Evolutionary conservation across 2,329 filamentous ascomycete genomes (phyloP).

Genomic region (Cytospora chrysosperma): DNA sequence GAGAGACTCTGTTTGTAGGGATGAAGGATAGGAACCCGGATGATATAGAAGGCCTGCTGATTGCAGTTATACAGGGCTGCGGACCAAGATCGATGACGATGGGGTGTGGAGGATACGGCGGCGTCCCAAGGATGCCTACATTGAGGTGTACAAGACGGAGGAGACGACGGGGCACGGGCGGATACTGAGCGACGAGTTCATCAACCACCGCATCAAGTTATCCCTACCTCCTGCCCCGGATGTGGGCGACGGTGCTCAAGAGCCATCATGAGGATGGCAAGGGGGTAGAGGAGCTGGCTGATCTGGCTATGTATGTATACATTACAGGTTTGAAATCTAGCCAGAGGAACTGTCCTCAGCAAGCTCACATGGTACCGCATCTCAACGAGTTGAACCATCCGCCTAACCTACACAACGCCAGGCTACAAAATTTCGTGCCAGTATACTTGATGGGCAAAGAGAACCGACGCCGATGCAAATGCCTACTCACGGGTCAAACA

Average conservation of each 20-base stretch:
- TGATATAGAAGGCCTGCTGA: neutral
- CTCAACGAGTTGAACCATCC: slow-evolving; percentile 10
- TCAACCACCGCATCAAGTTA: slow-evolving; percentile 68
- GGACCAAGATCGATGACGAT: slow-evolving; percentile 62
- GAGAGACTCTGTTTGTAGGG: too few relatives aligned
- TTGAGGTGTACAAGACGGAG: slow-evolving; percentile 73
- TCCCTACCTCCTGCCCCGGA: slow-evolving; percentile 32
- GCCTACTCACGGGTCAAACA: neutral
- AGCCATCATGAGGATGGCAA: neutral
- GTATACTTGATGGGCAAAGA: neutral
- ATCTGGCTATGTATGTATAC: neutral
- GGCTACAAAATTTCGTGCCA: slow-evolving; percentile 18
- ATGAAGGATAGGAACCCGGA: too few relatives aligned
- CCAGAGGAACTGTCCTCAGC: neutral
- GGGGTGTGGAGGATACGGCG: slow-evolving; percentile 82
- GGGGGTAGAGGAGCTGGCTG: too few relatives aligned
- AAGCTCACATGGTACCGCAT: neutral
- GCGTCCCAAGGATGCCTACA: slow-evolving; percentile 56
- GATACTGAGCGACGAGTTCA: slow-evolving; percentile 75
- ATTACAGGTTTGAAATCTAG: neutral
- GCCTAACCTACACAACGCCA: slow-evolving; percentile 20
- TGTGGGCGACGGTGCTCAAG: neutral
- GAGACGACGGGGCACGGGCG: slow-evolving; percentile 68
- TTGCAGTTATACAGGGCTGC: slow-evolving; percentile 52
- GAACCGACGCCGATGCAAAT: neutral